Conservation (phyloP, 2,329 filamentous ascomycete genomes). For the Cercospora citrullina region DNA sequence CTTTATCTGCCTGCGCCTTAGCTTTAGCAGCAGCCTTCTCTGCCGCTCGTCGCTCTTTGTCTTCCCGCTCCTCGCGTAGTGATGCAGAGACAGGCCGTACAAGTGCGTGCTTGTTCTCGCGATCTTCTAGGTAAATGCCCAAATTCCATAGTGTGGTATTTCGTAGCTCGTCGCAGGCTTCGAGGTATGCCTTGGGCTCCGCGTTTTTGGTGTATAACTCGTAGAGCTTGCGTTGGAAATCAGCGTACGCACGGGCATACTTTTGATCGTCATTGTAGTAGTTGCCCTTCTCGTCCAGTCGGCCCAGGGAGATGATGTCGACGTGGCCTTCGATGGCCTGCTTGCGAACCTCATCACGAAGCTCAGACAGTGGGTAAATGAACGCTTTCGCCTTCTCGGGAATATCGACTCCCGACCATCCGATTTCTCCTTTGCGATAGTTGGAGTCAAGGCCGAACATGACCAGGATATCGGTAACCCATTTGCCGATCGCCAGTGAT, state of each 20-base stretch:
- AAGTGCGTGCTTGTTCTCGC: constrained; percentile 66
- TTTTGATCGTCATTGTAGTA: constrained; percentile 37
- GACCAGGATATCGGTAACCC: constrained; percentile 79
- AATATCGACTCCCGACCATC: constrained; percentile 66
- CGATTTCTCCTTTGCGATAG: constrained; percentile 51
- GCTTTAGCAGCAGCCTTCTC: constrained; percentile 49
- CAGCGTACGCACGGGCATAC: constrained; percentile 52
- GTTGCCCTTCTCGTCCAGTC: constrained; percentile 31
- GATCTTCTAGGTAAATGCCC: constrained; percentile 85
- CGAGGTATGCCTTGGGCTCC: constrained; percentile 68
- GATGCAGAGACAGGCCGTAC: constrained; percentile 63
- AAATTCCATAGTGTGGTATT: constrained; percentile 79
- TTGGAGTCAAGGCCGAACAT: constrained; percentile 76
- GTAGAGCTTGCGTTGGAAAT: constrained; percentile 62
- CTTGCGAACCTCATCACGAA: constrained; percentile 60
- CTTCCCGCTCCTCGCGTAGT: constrained; percentile 52
- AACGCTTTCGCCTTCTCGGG: constrained; percentile 60
- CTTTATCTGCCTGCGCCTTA: constrained; percentile 55
- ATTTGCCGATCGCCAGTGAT: constrained; percentile 63
- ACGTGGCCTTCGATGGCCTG: constrained; percentile 53
- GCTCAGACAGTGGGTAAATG: constrained; percentile 58
- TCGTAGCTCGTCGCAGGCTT: constrained; percentile 76
- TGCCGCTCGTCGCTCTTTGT: constrained; percentile 56
- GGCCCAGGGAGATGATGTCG: constrained; percentile 38
- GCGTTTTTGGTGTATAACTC: constrained; percentile 52